Evolutionary conservation across 495 filamentous ascomycete species (phyloP), one percentile per base, ranked within the genome.

Genomic region (Pyronema omphalodes): DNA sequence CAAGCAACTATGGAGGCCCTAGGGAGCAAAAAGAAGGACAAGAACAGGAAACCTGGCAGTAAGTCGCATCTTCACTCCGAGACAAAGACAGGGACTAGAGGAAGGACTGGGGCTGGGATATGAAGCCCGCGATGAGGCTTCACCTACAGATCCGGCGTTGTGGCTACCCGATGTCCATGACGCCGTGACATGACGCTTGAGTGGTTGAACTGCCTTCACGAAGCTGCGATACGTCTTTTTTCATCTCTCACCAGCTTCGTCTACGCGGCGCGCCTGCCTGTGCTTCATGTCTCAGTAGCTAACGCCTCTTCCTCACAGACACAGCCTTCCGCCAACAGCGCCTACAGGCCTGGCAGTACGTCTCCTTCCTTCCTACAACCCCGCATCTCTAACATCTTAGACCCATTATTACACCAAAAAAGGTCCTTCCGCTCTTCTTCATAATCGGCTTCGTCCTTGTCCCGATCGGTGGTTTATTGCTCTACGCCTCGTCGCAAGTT

Each of bases 281-380:
- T 47, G 11, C 39, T 12, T 17, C n/a, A 47, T 47, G 9, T 19
- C 23, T 9, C 44, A 34, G 12, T 9, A 11, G 47, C 47, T 50
- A 23, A 50, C 47, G 36, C 29, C 7, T 19, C 12, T 11, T 50
- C 19, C 47, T 23, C 7, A 1, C 60, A 88, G 84, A 93, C 72
- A 94, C 86, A 51, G 87, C 88, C 19, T 94, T 93, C 64, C 76
- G 88, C 55, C 88, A 93, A 65, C 88, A 94, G 62, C 77, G 88
- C 62, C 64, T 94, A 61, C 93, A 93, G 69, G 88, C 88, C 68
- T 94, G 88, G 88, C 88, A 94, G 81, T 88, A 70, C 71, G 81
- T 71, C 39, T 17, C 45, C 17, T 29, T 18, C n/a, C 48, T 1
- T 37, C 23, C 14, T 37, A 12, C 11, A 34, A 1, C 51, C 15